A percentile compares a stretch with the other conserved stretches of the same genome.
Conservation (phyloP, 2,329 filamentous ascomycete species). For the Monascus ruber region DNA sequence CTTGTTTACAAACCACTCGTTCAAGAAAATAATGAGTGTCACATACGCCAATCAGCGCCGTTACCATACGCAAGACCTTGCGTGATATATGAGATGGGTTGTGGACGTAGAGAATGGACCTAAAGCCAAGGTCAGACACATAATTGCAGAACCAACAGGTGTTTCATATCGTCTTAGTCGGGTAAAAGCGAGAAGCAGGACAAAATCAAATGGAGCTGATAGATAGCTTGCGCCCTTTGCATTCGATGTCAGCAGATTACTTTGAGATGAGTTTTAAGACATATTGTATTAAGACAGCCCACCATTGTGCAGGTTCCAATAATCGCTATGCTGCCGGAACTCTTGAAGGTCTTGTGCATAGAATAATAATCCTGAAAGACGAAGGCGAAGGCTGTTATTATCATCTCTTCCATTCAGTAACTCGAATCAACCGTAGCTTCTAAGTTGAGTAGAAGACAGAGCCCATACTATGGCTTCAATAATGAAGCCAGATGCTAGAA, state of each 20-base stretch:
- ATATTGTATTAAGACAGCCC: not conserved
- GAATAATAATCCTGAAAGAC: slow-evolving; percentile 27
- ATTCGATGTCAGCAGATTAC: no score
- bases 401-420: no score
- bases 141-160: slow-evolving; percentile 11
- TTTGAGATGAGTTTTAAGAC: no score
- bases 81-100: slow-evolving; percentile 14
- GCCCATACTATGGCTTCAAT: slow-evolving; percentile 33
- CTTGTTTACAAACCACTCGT: no score
- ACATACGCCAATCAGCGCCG: no score
- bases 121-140: slow-evolving; percentile 13
- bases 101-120: slow-evolving; percentile 14
- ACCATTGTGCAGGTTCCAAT: slow-evolving; percentile 23
- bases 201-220: slow-evolving; percentile 7
- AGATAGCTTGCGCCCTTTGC: not conserved
- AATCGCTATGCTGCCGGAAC: slow-evolving; percentile 15
- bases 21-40: no score
- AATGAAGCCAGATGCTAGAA: slow-evolving; percentile 37
- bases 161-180: slow-evolving; percentile 9
- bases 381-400: slow-evolving; percentile 35
- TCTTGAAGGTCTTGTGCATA: slow-evolving; percentile 12
- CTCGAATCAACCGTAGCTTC: no score
- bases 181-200: slow-evolving; percentile 3
- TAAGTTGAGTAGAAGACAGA: no score
- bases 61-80: slow-evolving; percentile 18